Conservation (phyloP, 1,139 yeast genomes). For the Diutina pseudorugosa region DNA sequence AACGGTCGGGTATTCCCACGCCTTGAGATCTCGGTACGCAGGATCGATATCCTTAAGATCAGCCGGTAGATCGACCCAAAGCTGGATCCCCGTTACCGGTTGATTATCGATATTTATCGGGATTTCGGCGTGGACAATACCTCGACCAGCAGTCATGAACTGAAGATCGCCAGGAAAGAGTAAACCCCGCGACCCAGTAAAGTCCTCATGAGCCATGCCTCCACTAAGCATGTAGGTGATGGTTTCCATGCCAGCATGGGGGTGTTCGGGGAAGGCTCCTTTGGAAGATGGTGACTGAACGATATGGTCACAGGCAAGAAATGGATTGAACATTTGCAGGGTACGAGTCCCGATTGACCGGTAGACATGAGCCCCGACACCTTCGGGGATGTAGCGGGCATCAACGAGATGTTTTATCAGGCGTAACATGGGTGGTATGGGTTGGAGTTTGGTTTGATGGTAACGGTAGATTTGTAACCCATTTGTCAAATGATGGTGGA, state of each 20-base stretch:
- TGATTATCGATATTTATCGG: conserved; percentile 54
- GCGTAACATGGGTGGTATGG: background rate
- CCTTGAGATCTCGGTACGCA: conserved; percentile 66
- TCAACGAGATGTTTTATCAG: background rate
- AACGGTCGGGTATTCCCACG: conserved; percentile 55
- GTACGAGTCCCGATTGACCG: conserved; percentile 62
- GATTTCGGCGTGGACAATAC: conserved; percentile 78
- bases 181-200: conserved; percentile 73
- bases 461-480: background rate
- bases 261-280: conserved; percentile 84
- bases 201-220: conserved; percentile 81
- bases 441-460: background rate
- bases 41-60: conserved; percentile 59
- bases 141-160: conserved; percentile 91
- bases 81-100: conserved; percentile 61
- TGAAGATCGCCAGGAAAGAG: conserved; percentile 80
- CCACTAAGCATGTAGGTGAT: conserved; percentile 67
- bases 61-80: conserved; percentile 86
- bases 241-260: conserved; percentile 88
- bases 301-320: conserved; percentile 77
- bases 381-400: conserved; percentile 37
- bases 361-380: conserved; percentile 55
- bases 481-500: no score
- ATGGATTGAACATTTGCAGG: conserved; percentile 70
- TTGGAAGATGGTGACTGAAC: conserved; percentile 16